Base-by-base conservation (phyloP, 2,329 filamentous ascomycete genomes). In the Cytospora piceicola region DNA sequence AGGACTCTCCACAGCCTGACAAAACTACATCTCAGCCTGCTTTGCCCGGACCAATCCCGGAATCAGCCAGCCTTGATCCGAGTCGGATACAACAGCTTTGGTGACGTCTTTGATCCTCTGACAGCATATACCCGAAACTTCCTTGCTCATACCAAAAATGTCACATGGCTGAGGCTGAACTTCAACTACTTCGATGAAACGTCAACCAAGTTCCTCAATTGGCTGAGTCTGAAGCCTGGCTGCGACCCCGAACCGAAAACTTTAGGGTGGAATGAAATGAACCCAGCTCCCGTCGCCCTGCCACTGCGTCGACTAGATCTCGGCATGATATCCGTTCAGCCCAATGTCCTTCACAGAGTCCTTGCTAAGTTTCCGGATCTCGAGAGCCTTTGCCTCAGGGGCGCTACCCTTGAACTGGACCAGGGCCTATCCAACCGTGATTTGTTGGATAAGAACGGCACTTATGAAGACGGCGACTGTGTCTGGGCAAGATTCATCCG, bases 81-180 rank as follows among this genome's bases (percentile, higher is more conserved):
- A 29, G 32, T 34, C 32, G 32, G 32, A 34, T 2, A 8, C 5
- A 34, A 60, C 59, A n/a, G 62, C 58, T 29, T 9, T 8, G 36
- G 42, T 27, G 58, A 49, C 54, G 64, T 49, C 17, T 68, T 67
- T 46, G 70, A 61, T 29, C 65, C 60, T 11, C 22, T 7, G 30
- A 63, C 70, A 39, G 70, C 67, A 57, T 70, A 46, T 66, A 32
- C 78, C 0, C 69, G 73, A 14, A 69, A 68, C 20, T 84, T 85
- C 58, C 72, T 86, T 6, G 70, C 71, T 0, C 73, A 73, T 32
- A 72, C 78, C 0, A 67, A 73, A 4, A 82, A 82, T 22, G 67
- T 89, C 7, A 77, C 78, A 34, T 81, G 85, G 69, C 75, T 89
- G 6, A 80, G 86, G 3, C 71, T 88, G 53, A 88, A 88, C 69